Conservation (phyloP, 1,284 basidiomycete genomes). For the Ganoderma boninense region DNA sequence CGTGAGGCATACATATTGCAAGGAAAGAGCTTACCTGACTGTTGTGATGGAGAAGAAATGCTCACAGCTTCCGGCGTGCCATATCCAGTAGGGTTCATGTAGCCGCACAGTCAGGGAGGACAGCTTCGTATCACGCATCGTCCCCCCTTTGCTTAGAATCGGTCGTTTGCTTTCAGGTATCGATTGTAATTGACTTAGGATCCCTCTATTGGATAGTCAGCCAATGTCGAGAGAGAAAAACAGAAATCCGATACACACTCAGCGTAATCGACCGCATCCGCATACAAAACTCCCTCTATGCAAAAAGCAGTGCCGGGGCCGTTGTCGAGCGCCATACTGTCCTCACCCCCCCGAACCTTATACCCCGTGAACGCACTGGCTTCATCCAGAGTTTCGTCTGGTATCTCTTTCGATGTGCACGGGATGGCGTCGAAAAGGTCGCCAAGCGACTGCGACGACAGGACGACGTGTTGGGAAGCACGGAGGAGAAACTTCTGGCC, state of each 20-base stretch:
- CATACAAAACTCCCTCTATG: constrained; percentile 67
- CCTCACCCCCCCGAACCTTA: constrained; percentile 28
- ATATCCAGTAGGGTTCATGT: constrained; percentile 81
- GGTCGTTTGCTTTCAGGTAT: constrained; percentile 45
- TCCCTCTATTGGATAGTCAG: constrained; percentile 52
- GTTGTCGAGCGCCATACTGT: constrained; percentile 30
- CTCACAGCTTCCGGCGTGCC: constrained; percentile 84
- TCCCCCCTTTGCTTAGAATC: constrained; percentile 51
- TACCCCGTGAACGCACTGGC: constrained; percentile 49
- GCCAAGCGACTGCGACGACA: constrained; percentile 77
- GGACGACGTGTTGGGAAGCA: constrained; percentile 69
- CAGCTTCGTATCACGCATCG: constrained; percentile 58
- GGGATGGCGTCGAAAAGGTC: constrained; percentile 70
- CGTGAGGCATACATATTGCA: neutral
- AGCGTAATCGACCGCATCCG: constrained; percentile 66
- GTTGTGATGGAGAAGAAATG: constrained; percentile 79
- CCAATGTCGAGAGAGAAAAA: constrained; percentile 11
- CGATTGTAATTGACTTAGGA: constrained; percentile 52
- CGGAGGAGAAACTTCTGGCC: constrained; percentile 66
- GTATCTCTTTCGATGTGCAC: constrained; percentile 67
- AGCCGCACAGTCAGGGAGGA: constrained; percentile 64
- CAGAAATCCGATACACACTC: constrained; percentile 51
- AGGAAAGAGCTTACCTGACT: constrained; percentile 61
- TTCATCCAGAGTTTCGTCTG: constrained; percentile 47
- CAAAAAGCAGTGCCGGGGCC: constrained; percentile 57